phyloP scores from a whole-genome alignment of 805 yeast genomes.

The Ogataea ganodermae region DNA sequence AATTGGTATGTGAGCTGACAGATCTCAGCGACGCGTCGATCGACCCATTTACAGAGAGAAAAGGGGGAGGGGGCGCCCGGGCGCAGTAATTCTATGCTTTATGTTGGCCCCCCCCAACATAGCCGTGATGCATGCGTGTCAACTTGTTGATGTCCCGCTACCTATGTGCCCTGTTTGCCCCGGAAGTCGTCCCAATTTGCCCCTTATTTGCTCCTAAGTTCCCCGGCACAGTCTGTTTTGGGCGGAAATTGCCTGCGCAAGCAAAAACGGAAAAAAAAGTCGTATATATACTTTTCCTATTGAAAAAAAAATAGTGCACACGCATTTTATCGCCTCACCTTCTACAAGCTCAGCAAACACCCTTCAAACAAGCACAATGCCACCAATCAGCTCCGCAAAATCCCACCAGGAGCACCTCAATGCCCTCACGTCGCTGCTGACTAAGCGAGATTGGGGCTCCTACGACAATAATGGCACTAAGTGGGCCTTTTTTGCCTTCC shows the following conservation, averaged over 20 bases:
- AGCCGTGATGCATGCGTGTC: too few species aligned
- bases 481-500: conserved; percentile 68
- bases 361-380: not conserved
- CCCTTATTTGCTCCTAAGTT: too few species aligned
- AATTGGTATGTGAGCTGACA: too few species aligned
- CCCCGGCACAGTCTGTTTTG: not conserved
- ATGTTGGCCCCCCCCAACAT: not conserved
- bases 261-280: not conserved
- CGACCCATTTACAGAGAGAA: not conserved
- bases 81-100: not conserved
- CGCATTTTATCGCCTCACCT: too few species aligned
- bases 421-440: not conserved
- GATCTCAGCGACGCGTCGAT: not conserved
- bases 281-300: too few species aligned
- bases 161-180: not conserved
- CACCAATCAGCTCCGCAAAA: not conserved
- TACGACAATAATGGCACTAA: conserved; percentile 39
- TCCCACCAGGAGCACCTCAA: not conserved
- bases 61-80: too few species aligned
- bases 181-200: too few species aligned
- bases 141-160: too few species aligned
- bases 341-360: conserved; percentile 11
- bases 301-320: too few species aligned
- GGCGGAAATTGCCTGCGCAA: not conserved
- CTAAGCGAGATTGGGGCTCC: conserved; percentile 21